Evolutionary conservation across 768 basidiomycete genomes (phyloP).

Genomic region (Strobilomyces dryophilus): DNA sequence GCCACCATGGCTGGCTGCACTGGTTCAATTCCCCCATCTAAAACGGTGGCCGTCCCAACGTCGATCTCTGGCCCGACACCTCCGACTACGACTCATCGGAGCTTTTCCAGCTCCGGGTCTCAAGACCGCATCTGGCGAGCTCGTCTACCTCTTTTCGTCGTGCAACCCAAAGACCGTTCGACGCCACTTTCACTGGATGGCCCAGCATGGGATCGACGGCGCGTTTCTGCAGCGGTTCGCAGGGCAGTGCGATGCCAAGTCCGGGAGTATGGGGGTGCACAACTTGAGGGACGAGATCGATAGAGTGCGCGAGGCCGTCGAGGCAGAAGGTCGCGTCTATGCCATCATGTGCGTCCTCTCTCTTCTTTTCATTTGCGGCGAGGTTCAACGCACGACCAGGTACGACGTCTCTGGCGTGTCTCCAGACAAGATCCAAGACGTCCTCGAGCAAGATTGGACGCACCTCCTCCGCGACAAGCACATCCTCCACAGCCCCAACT

Average conservation of each 20-base stretch:
- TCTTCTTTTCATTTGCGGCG: background rate
- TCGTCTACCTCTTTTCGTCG: conserved; percentile 73
- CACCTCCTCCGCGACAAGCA: conserved; percentile 62
- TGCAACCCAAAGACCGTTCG: conserved; percentile 71
- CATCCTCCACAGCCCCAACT: conserved; percentile 67
- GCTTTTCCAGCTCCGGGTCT: conserved; percentile 65
- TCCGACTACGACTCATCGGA: no score
- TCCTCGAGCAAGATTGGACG: conserved; percentile 69
- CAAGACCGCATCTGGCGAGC: conserved; percentile 49
- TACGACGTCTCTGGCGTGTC: conserved; percentile 82
- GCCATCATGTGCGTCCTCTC: conserved; percentile 80
- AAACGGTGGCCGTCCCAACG: no score
- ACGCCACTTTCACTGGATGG: conserved; percentile 67
- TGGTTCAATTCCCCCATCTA: no score
- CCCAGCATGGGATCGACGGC: conserved; percentile 73
- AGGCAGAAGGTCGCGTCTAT: conserved; percentile 75
- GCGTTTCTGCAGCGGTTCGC: conserved; percentile 79
- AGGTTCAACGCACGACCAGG: conserved; percentile 36
- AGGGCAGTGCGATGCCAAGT: conserved; percentile 56
- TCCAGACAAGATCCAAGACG: conserved; percentile 58
- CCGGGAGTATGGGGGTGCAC: conserved; percentile 52
- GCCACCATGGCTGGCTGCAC: conserved; percentile 84
- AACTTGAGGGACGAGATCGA: conserved; percentile 71
- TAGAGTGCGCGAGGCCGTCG: conserved; percentile 70
- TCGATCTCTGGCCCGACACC: no score